A percentile compares a stretch with the other conserved stretches of the same genome.
phyloP scores from a whole-genome alignment of 2,329 filamentous ascomycete genomes.

The Raffaelea deltoideospora region DNA sequence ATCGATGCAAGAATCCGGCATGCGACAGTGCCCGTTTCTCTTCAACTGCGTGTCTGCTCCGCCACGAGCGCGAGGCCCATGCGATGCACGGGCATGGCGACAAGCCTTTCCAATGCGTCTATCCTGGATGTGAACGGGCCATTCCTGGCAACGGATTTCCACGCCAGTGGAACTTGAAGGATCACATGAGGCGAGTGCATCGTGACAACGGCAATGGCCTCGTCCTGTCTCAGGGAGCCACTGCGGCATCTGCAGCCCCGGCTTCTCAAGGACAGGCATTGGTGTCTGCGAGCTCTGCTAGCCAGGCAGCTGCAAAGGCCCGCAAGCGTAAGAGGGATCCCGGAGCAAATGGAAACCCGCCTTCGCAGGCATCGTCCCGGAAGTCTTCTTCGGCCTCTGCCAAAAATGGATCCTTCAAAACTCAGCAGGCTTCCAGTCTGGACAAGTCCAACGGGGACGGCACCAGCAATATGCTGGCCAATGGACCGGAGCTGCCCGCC shows the following conservation, averaged over 20 bases:
- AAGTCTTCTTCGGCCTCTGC: conserved; percentile 26
- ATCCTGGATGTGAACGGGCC: conserved; percentile 74
- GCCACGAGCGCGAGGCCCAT: conserved; percentile 90
- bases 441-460: conserved; percentile 9
- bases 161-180: conserved; percentile 85
- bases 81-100: conserved; percentile 90
- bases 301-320: conserved; percentile 27
- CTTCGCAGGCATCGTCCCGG: conserved; percentile 22
- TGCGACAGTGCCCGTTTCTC: conserved; percentile 85
- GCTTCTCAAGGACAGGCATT: too few relatives aligned
- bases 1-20: conserved; percentile 74
- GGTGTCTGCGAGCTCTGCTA: too few relatives aligned
- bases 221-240: conserved; percentile 7
- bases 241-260: too few relatives aligned
- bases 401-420: too few relatives aligned
- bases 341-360: conserved; percentile 12
- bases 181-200: conserved; percentile 96
- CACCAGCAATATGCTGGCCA: conserved; percentile 10
- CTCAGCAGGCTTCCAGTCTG: background rate
- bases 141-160: conserved; percentile 78
- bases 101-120: conserved; percentile 81
- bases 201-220: conserved; percentile 18
- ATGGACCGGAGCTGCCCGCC: too few relatives aligned
- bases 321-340: conserved; percentile 44
- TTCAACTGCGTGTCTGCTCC: conserved; percentile 84